Percentiles rank a stretch among this genome's conserved stretches.
These are phyloP conservation scores for Epithemia pelagica DNA, from an alignment of 108 stramenopile species.

Conservation along the genomic window DNA sequence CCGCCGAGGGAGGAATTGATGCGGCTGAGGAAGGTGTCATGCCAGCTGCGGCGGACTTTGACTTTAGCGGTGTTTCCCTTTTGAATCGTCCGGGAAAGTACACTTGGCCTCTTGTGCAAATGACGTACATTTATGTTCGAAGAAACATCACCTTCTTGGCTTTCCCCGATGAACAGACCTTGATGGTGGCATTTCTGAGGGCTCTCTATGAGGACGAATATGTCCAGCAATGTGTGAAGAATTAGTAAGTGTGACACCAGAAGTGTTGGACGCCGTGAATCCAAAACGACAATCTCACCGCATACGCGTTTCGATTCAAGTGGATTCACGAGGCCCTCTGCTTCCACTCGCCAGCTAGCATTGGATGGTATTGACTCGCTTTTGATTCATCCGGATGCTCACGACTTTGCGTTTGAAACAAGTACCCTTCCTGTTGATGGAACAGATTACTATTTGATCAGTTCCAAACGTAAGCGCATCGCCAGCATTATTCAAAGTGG, in stretches of 20 bases:
- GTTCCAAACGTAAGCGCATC: conserved; percentile 29
- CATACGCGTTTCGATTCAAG: no score
- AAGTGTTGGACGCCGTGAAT: no score
- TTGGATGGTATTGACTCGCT: conserved; percentile 26
- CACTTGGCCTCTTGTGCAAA: conserved; percentile 82
- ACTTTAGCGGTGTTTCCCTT: conserved; percentile 46
- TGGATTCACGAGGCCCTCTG: conserved; percentile 35
- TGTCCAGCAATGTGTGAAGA: conserved; percentile 27
- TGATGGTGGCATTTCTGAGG: conserved; percentile 47
- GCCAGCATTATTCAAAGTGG: conserved; percentile 21
- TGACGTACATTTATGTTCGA: conserved; percentile 75
- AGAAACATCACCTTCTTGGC: conserved; percentile 45
- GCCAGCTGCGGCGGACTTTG: conserved; percentile 40
- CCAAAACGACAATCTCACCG: no score
- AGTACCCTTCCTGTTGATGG: conserved; percentile 22
- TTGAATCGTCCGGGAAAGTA: conserved; percentile 36
- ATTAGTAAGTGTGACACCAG: no score
- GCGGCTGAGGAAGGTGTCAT: conserved; percentile 33
- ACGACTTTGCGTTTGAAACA: conserved; percentile 26
- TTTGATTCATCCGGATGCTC: not conserved
- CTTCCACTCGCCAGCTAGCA: conserved; percentile 20
- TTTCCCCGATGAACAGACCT: conserved; percentile 23
- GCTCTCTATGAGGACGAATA: conserved; percentile 35
- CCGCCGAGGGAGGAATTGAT: conserved; percentile 44
- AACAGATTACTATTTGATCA: conserved; percentile 32